Evolutionary conservation across 768 basidiomycete species (phyloP), one percentile per base, ranked within the genome.

Genomic region (Filobasidium wieringae): DNA sequence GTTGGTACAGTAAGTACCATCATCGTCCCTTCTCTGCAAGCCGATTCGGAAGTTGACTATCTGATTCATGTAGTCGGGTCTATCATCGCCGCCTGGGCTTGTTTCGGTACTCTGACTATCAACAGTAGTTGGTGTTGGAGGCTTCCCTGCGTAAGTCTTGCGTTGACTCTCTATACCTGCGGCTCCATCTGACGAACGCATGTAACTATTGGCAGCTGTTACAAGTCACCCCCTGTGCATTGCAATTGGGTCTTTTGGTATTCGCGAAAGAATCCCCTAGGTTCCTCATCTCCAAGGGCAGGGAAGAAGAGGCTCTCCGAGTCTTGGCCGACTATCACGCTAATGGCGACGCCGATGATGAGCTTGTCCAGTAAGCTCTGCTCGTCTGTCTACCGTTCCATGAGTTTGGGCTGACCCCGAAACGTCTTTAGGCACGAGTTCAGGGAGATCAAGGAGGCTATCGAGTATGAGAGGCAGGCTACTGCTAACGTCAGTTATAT

Each of bases 321-420:
- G 79, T 78, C 12, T 78, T 91, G 19, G 86, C 86, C 1, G 83
- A 86, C 70, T 88, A 89, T 71, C 88, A 91, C 65, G 85, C 86
- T 31, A 82, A 87, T 61, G 81, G 86, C 62, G 79, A 89, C 71
- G 15, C 67, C 47, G 60, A 78, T 24, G 80, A 83, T 63, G 78
- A 81, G 7, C 62, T 71, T 26, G 64, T 71, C 7, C 51, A 51
- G 19, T 63, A n/a, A n/a, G n/a, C n/a, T n/a, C n/a, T n/a, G n/a
- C n/a, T n/a, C n/a, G n/a, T n/a, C n/a, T n/a, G n/a, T n/a, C n/a
- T n/a, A n/a, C n/a, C n/a, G n/a, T n/a, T n/a, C n/a, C n/a, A n/a
- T n/a, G n/a, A n/a, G n/a, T n/a, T n/a, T n/a, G n/a, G n/a, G n/a
- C n/a, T n/a, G n/a, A n/a, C n/a, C n/a, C n/a, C n/a, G n/a, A n/a